Base-by-base conservation (phyloP, 2,329 filamentous ascomycete species). In the Hymenoscyphus albidus region DNA sequence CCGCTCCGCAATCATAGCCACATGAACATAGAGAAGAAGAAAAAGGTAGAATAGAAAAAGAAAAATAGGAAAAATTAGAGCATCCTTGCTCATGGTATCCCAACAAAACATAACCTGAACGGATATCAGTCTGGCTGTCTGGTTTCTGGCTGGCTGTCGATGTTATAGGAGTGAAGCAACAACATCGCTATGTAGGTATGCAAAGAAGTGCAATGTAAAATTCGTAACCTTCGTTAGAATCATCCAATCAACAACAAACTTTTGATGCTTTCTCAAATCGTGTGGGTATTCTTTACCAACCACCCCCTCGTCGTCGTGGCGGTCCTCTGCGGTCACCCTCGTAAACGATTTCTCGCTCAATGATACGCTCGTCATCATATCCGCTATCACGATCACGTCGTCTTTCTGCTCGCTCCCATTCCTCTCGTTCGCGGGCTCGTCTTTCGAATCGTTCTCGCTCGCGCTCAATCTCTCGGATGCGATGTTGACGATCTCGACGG, bases 261-360 rank as follows among this genome's bases (percentile, higher is more conserved):
- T 57, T 57, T 57, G 44, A n/a, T 57, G 38, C 44, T 2, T 48
- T 54, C n/a, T 38, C 60, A 57, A 40, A 57, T 54, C 9, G 22
- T 56, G n/a, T 35, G 2, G 55, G 35, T 35, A 35, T 35, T 35
- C 18, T 56, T 59, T 60, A 57, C 42, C 59, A 22, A 27, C 22
- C 48, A 54, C 62, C 62, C 10, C 42, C 62, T 13, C 60, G 40
- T 42, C 63, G 58, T 12, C 63, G 39, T 42, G 48, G 59, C 1
- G 57, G 54, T 1, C 35, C 27, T 55, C 64, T 58, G 5, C 61
- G 40, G 31, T 61, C 58, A 31, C 58, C 64, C 66, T 92, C 88
- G 70, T 87, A 88, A 59, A 88, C 77, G 62, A 91, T 80, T 73
- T 92, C 89, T 39, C 86, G 83, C 78, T 92, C 89, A 66, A 86